Conservation (phyloP, 306 rosid species). For the Calophaca sinica region DNA sequence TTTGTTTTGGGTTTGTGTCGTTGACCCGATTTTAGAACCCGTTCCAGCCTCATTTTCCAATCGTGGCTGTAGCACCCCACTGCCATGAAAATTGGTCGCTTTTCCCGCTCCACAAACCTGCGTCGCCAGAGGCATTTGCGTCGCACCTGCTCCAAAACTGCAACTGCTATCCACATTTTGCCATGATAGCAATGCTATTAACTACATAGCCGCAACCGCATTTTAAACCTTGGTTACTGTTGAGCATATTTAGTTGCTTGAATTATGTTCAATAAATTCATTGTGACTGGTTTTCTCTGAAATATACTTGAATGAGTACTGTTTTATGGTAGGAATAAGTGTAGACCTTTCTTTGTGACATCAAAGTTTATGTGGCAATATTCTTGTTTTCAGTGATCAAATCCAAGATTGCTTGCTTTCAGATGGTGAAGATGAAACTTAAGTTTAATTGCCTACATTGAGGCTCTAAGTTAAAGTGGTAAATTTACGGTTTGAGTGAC, state of each 20-base stretch:
- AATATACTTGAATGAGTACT: slow-evolving; percentile 2
- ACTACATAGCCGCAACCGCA: too few relatives aligned
- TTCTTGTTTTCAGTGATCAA: slow-evolving; percentile 76
- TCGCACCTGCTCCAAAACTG: too few relatives aligned
- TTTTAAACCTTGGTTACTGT: not conserved
- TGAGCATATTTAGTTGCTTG: slow-evolving; percentile 15
- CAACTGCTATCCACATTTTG: too few relatives aligned
- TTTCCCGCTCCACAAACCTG: too few relatives aligned
- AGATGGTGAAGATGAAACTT: slow-evolving; percentile 72
- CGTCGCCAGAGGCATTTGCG: too few relatives aligned
- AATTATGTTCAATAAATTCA: not conserved
- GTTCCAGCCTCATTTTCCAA: too few relatives aligned
- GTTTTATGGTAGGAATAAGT: not conserved
- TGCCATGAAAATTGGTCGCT: too few relatives aligned
- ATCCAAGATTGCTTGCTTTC: slow-evolving; percentile 86
- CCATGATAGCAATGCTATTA: too few relatives aligned
- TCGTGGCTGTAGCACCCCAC: too few relatives aligned
- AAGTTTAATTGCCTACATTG: slow-evolving; percentile 22
- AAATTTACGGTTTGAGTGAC: slow-evolving; percentile 4
- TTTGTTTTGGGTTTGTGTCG: too few relatives aligned
- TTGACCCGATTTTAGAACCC: too few relatives aligned
- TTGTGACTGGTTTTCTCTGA: slow-evolving; percentile 7
- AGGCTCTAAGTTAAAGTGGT: slow-evolving; percentile 28
- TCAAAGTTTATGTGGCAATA: not conserved
- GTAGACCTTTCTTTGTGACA: slow-evolving; percentile 25